These are phyloP conservation scores for Saturnispora kantuleensis DNA, from an alignment of 805 yeast species.

Conservation along the genomic window DNA sequence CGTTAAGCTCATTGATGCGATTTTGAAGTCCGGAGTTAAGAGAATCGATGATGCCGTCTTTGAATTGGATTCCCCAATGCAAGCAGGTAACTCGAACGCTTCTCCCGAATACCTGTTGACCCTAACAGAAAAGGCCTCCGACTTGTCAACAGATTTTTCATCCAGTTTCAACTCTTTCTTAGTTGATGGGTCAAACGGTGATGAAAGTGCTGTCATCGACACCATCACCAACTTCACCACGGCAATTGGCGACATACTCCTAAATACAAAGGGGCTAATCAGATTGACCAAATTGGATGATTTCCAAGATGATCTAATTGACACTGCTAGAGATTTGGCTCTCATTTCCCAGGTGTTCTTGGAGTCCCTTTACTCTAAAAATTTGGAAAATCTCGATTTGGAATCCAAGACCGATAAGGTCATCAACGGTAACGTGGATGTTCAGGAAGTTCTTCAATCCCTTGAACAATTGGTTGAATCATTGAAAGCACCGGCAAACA, in stretches of 20 bases:
- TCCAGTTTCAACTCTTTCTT: slow-evolving; percentile 63
- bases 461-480: slow-evolving; percentile 47
- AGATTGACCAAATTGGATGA: slow-evolving; percentile 40
- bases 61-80: slow-evolving; percentile 69
- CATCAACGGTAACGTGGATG: slow-evolving; percentile 62
- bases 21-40: slow-evolving; percentile 57
- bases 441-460: slow-evolving; percentile 61
- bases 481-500: slow-evolving; percentile 30
- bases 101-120: slow-evolving; percentile 62
- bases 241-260: slow-evolving; percentile 50
- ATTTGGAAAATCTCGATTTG: slow-evolving; percentile 38
- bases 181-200: slow-evolving; percentile 65
- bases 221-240: slow-evolving; percentile 55
- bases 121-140: slow-evolving; percentile 58
- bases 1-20: slow-evolving; percentile 52
- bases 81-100: slow-evolving; percentile 70
- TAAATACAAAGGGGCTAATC: slow-evolving; percentile 61
- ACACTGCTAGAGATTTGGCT: slow-evolving; percentile 46
- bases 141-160: slow-evolving; percentile 71
- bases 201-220: slow-evolving; percentile 52
- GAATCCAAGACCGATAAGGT: slow-evolving; percentile 71
- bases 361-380: slow-evolving; percentile 44
- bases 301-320: slow-evolving; percentile 42
- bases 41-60: slow-evolving; percentile 63
- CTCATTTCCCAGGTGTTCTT: slow-evolving; percentile 53